A percentile compares a stretch with the other conserved stretches of the same genome.
Evolutionary conservation across 2,329 filamentous ascomycete genomes (phyloP).

Genomic region (Scopulariopsis brevicaulis): DNA sequence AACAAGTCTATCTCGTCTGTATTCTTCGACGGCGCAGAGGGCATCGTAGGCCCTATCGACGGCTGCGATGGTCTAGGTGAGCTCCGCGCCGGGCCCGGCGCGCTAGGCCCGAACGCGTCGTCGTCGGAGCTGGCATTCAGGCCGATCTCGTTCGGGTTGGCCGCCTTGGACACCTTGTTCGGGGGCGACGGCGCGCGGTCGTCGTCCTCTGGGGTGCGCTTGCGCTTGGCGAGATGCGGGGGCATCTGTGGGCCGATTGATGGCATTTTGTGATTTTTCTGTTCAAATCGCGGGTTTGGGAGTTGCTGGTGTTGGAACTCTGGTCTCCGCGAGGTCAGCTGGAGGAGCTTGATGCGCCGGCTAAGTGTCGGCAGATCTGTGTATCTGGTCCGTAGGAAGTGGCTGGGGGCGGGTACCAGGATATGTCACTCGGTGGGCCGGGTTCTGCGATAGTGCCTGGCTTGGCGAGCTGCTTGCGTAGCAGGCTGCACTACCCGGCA

Average conservation of each 20-base stretch:
- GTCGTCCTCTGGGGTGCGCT: conserved; percentile 36
- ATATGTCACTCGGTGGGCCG: not conserved
- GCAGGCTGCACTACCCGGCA: not conserved
- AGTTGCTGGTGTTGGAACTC: not conserved
- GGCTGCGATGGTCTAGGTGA: conserved; percentile 6
- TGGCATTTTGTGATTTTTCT: conserved; percentile 38
- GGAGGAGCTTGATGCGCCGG: not conserved
- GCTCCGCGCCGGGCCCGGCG: conserved; percentile 9
- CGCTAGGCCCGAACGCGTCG: conserved; percentile 28
- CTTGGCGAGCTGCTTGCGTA: conserved; percentile 6
- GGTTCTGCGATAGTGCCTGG: not conserved
- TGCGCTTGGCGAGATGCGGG: conserved; percentile 53
- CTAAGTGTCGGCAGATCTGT: conserved; percentile 1
- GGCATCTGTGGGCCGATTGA: conserved; percentile 62
- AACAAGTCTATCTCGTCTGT: conserved; percentile 28
- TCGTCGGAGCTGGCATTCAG: conserved; percentile 28
- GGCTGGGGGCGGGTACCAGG: not conserved
- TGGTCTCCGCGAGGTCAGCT: not conserved
- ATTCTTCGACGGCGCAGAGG: conserved; percentile 15
- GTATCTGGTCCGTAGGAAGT: not conserved
- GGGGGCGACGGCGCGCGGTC: conserved; percentile 24
- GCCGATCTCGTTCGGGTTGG: conserved; percentile 37
- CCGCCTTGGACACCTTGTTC: conserved; percentile 23
- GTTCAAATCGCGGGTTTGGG: not conserved
- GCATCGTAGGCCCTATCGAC: conserved; percentile 14